Percentiles rank a stretch among this genome's conserved stretches.
Conservation (phyloP, 345 rosid genomes). For the Combretum micranthum region DNA sequence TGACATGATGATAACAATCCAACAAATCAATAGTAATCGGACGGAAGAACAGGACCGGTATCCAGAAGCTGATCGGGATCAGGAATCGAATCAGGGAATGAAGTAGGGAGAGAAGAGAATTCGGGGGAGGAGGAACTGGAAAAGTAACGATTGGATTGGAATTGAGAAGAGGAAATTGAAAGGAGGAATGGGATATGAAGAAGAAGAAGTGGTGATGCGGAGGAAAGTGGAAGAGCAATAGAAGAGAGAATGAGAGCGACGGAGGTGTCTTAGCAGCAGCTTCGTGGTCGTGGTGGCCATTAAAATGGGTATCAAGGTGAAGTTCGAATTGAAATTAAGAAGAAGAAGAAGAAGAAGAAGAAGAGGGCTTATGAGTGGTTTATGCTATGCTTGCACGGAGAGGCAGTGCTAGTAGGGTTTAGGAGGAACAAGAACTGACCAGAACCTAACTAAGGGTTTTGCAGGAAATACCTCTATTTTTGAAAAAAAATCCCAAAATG, state of each 20-base stretch:
- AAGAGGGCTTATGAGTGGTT: too few relatives aligned
- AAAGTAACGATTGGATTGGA: not conserved
- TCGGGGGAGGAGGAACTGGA: constrained; percentile 1
- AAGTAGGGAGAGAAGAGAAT: not conserved
- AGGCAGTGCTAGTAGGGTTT: too few relatives aligned
- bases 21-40: constrained; percentile 48
- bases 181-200: not conserved
- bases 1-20: constrained; percentile 60
- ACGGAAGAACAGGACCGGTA: constrained; percentile 37
- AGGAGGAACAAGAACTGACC: too few relatives aligned
- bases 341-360: too few relatives aligned
- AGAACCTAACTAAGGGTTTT: too few relatives aligned
- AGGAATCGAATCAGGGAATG: not conserved
- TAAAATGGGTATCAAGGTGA: too few relatives aligned
- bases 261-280: constrained; percentile 42
- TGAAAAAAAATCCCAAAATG: too few relatives aligned
- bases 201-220: not conserved
- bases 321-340: too few relatives aligned
- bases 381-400: too few relatives aligned
- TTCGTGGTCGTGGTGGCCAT: constrained; percentile 30
- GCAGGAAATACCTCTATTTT: too few relatives aligned
- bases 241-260: constrained; percentile 17
- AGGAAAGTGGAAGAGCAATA: constrained; percentile 16
- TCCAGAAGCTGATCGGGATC: not conserved
- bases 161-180: not conserved